Percentiles rank a stretch among this genome's conserved stretches.
Conservation (phyloP, 306 rosid species). For the Medicago lupulina region DNA sequence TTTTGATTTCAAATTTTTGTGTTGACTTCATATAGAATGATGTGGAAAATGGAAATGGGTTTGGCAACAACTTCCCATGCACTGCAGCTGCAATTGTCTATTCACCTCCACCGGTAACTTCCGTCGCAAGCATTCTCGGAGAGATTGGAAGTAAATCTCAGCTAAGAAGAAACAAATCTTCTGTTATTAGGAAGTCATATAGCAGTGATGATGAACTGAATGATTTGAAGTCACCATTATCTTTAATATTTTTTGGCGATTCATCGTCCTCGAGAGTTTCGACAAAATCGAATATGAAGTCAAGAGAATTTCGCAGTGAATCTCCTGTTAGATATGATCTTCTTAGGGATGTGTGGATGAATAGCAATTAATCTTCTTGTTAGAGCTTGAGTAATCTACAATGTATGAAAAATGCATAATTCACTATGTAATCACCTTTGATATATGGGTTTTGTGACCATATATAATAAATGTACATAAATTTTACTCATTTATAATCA, state of each 20-base stretch:
- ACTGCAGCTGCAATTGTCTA: conserved; percentile 67
- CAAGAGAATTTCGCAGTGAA: conserved; percentile 50
- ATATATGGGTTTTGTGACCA: neutral
- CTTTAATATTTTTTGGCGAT: conserved; percentile 52
- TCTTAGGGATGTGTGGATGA: conserved; percentile 82
- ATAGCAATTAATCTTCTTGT: conserved; percentile 47
- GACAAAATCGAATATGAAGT: conserved; percentile 48
- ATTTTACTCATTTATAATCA: neutral
- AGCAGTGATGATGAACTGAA: conserved; percentile 96
- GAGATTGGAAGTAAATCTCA: conserved; percentile 65
- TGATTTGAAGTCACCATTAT: conserved; percentile 77
- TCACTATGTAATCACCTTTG: neutral
- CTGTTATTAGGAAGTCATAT: conserved; percentile 74
- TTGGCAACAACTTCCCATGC: conserved; percentile 60
- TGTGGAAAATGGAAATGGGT: conserved; percentile 54
- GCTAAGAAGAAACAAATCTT: conserved; percentile 79
- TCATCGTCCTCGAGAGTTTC: conserved; percentile 45
- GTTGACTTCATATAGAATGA: conserved; percentile 57
- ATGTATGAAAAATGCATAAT: neutral
- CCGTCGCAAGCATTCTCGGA: conserved; percentile 55
- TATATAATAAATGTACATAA: neutral
- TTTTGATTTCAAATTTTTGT: conserved; percentile 1
- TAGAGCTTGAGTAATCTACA: neutral
- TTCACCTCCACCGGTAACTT: conserved; percentile 65
- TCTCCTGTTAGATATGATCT: conserved; percentile 81